Conservation (phyloP, 2,329 filamentous ascomycete species). For the Aspergillus floridensis region DNA sequence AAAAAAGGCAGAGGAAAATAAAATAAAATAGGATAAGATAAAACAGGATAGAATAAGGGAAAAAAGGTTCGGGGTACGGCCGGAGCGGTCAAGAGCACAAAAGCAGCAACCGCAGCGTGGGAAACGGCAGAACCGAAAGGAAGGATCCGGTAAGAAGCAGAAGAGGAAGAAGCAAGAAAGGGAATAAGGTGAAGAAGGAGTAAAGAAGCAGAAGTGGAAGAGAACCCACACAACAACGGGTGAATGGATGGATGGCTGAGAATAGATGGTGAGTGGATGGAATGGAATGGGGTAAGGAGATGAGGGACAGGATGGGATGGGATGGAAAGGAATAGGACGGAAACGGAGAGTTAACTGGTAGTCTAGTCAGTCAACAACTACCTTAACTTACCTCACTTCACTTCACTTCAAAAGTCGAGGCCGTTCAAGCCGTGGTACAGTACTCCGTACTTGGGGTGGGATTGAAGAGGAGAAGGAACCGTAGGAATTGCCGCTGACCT, state of each 20-base stretch:
- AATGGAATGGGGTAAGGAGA: background rate
- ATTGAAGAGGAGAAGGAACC: slow-evolving; percentile 3
- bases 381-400: no score
- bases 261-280: slow-evolving; percentile 1
- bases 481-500: background rate
- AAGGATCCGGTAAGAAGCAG: slow-evolving; percentile 2
- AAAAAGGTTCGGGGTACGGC: slow-evolving; percentile 7
- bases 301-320: no score
- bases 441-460: slow-evolving; percentile 3
- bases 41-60: background rate
- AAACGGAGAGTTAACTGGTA: background rate
- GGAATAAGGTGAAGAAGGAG: background rate
- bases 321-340: background rate
- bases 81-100: slow-evolving; percentile 2
- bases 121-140: slow-evolving; percentile 5
- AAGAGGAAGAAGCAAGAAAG: slow-evolving; percentile 4
- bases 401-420: background rate
- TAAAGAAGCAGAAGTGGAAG: slow-evolving; percentile 4
- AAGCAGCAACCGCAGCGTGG: slow-evolving; percentile 1
- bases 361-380: background rate
- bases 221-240: background rate
- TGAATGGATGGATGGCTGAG: background rate
- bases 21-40: background rate
- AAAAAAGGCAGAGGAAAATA: background rate
- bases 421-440: slow-evolving; percentile 1